phyloP scores from a whole-genome alignment of 495 filamentous ascomycete species.

The Trichoderma asperelloides region DNA sequence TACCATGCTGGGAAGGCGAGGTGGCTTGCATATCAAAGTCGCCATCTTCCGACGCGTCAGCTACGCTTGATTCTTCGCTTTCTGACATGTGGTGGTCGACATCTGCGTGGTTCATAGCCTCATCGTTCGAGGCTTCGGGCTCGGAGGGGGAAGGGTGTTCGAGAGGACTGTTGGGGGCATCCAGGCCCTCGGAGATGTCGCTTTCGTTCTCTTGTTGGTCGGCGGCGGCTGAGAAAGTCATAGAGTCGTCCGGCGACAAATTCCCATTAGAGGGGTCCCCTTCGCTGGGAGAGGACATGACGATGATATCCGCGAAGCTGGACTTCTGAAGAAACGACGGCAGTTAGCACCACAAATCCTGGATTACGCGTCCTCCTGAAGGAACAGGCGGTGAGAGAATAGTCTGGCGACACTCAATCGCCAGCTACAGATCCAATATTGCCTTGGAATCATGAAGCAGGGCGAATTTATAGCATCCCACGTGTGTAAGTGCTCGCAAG shows the following conservation, averaged over 20 bases:
- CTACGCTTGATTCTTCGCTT: constrained; percentile 44
- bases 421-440: constrained; percentile 17
- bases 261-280: constrained; percentile 36
- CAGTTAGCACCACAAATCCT: constrained; percentile 28
- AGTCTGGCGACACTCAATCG: constrained; percentile 28
- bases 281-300: constrained; percentile 44
- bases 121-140: constrained; percentile 36
- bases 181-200: constrained; percentile 39
- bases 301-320: constrained; percentile 25
- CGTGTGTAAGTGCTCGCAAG: constrained; percentile 38
- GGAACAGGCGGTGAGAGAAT: constrained; percentile 21
- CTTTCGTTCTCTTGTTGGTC: constrained; percentile 28
- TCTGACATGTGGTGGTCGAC: constrained; percentile 48
- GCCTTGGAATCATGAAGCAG: constrained; percentile 6
- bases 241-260: constrained; percentile 20
- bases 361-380: constrained; percentile 11
- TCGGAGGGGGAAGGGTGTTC: constrained; percentile 19
- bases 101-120: constrained; percentile 51
- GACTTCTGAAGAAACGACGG: constrained; percentile 37
- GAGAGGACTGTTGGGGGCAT: constrained; percentile 16
- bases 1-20: constrained; percentile 40
- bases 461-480: constrained; percentile 34
- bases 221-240: constrained; percentile 8
- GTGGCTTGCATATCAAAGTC: constrained; percentile 67
- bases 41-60: constrained; percentile 69